A percentile compares a stretch with the other conserved stretches of the same genome.
Conservation (phyloP, 345 rosid genomes). For the Eucalyptus marginata region DNA sequence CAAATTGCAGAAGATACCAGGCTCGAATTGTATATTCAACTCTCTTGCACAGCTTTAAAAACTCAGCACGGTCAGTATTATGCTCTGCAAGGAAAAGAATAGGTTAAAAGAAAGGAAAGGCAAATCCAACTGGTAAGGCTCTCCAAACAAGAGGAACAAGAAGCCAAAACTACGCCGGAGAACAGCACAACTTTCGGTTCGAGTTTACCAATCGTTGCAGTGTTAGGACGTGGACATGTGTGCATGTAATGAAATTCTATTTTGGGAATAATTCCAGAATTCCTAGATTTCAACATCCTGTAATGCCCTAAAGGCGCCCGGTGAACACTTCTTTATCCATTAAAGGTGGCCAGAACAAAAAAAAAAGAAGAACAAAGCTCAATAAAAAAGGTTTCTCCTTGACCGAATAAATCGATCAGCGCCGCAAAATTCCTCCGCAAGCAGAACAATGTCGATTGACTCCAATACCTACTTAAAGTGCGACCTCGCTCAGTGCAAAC, state of each 20-base stretch:
- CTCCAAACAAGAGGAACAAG: background rate
- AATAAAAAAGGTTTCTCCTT: background rate
- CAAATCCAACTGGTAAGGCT: background rate
- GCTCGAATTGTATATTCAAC: slow-evolving; percentile 94
- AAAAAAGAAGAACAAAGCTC: background rate
- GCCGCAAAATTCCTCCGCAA: background rate
- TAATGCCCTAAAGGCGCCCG: background rate
- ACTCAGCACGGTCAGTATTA: slow-evolving; percentile 59
- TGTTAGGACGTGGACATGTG: background rate
- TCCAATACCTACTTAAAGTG: background rate
- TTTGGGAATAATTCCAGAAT: background rate
- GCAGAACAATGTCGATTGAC: background rate
- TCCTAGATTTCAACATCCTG: background rate
- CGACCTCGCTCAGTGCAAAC: background rate
- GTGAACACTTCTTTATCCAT: background rate
- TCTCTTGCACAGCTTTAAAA: slow-evolving; percentile 85
- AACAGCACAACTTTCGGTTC: background rate
- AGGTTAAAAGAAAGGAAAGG: background rate
- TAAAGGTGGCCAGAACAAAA: background rate
- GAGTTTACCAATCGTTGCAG: background rate
- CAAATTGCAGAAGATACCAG: slow-evolving; percentile 92
- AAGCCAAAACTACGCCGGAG: background rate
- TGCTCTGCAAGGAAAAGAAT: slow-evolving; percentile 35
- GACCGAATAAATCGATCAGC: background rate
- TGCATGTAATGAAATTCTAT: background rate